Percentiles rank a stretch among this genome's conserved stretches.
Evolutionary conservation across 75 land plant genomes (phyloP).

Genomic region (Picea glauca): DNA sequence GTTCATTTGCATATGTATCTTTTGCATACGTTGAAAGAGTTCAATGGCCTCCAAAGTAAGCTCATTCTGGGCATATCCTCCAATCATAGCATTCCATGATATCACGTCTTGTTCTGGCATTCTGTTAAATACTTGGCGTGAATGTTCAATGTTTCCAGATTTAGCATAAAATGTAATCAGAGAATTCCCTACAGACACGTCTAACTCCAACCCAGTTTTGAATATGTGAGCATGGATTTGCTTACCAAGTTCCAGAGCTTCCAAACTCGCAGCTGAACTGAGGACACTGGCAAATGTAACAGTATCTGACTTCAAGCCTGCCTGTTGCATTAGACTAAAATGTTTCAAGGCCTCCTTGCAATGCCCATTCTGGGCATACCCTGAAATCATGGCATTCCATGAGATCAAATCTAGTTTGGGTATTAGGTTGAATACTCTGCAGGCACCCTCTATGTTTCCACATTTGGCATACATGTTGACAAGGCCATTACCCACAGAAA

Average conservation of each 20-base stretch:
- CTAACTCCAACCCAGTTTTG: slow-evolving; percentile 43
- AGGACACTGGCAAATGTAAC: slow-evolving; percentile 65
- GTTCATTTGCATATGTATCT: slow-evolving; percentile 36
- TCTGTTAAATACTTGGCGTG: slow-evolving; percentile 43
- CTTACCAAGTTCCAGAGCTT: slow-evolving; percentile 32
- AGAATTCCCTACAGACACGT: slow-evolving; percentile 58
- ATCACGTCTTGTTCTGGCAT: slow-evolving; percentile 46
- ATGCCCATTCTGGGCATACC: slow-evolving; percentile 50
- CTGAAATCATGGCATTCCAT: slow-evolving; percentile 78
- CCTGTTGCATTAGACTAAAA: slow-evolving; percentile 40
- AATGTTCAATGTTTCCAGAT: slow-evolving; percentile 57
- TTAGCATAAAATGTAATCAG: slow-evolving; percentile 69
- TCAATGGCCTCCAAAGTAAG: slow-evolving; percentile 48
- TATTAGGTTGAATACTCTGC: slow-evolving; percentile 48
- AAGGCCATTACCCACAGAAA: slow-evolving; percentile 61
- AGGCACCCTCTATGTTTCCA: slow-evolving; percentile 36
- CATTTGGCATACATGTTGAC: slow-evolving; percentile 90
- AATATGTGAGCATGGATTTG: slow-evolving; percentile 42
- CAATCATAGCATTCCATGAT: slow-evolving; percentile 86
- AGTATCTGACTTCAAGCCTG: slow-evolving; percentile 50
- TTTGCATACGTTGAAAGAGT: slow-evolving; percentile 48
- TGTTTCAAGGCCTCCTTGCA: slow-evolving; percentile 35
- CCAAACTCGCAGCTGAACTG: slow-evolving; percentile 55
- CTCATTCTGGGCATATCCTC: slow-evolving; percentile 71
- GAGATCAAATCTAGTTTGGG: slow-evolving; percentile 57